Evolutionary conservation across 2,329 filamentous ascomycete species (phyloP).

Genomic region (Septoria petroselini): DNA sequence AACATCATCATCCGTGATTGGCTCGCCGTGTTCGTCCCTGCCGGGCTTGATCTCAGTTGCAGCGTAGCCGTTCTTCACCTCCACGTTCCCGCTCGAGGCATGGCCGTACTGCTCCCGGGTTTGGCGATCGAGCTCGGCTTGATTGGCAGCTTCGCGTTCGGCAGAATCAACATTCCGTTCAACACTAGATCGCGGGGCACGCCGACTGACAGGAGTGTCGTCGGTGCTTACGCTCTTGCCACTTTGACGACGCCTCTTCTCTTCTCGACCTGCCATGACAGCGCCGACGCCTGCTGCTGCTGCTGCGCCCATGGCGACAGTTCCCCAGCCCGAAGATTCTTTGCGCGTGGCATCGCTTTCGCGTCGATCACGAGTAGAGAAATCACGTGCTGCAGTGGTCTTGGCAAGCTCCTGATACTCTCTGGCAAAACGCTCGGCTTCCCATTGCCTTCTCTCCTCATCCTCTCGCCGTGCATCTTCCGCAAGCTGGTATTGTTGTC

Average conservation of each 20-base stretch:
- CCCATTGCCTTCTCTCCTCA: slow-evolving; percentile 22
- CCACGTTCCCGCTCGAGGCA: slow-evolving; percentile 12
- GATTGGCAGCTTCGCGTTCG: slow-evolving; percentile 8
- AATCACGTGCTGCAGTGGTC: background rate
- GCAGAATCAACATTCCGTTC: slow-evolving; percentile 17
- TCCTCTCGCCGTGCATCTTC: slow-evolving; percentile 25
- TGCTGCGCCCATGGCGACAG: slow-evolving; percentile 39
- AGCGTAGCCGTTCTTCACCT: slow-evolving; percentile 21
- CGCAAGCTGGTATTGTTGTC: slow-evolving; percentile 24
- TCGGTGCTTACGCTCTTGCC: slow-evolving; percentile 21
- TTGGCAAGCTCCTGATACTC: slow-evolving; percentile 13
- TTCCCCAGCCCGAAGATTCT: slow-evolving; percentile 36
- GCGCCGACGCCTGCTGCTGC: slow-evolving; percentile 35
- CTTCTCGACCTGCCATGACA: slow-evolving; percentile 29
- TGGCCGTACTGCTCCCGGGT: slow-evolving; percentile 21
- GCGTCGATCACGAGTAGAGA: slow-evolving; percentile 10
- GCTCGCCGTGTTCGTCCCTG: slow-evolving; percentile 38
- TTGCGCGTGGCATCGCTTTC: slow-evolving; percentile 16
- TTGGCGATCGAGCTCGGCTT: slow-evolving; percentile 15
- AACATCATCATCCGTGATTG: slow-evolving; percentile 46
- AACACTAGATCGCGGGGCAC: slow-evolving; percentile 12
- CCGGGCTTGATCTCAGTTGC: slow-evolving; percentile 32
- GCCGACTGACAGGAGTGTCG: slow-evolving; percentile 15
- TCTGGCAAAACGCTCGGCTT: slow-evolving; percentile 19
- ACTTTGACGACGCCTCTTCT: slow-evolving; percentile 24